Evolutionary conservation across 2,329 filamentous ascomycete genomes (phyloP), one percentile per base, ranked within the genome.

Genomic region (Xylaria sp.): DNA sequence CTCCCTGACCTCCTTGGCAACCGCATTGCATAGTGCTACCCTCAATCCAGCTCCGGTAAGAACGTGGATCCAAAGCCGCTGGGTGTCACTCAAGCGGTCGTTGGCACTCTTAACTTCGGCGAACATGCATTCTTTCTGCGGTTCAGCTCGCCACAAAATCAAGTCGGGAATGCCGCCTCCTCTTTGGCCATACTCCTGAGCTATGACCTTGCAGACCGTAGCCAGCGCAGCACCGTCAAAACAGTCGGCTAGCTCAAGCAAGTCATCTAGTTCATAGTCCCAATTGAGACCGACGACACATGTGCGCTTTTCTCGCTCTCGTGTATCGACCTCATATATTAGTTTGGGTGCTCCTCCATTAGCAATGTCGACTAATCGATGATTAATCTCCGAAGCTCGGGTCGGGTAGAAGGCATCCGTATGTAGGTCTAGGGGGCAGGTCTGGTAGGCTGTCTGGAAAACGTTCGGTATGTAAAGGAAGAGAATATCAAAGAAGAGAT

Each of bases 11-110:
- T 88, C 84, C 71, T 79, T 85, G 47, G 87, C 87, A 44, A 87
- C 80, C 13, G 88, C 88, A 78, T 90, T 88, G 77, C 88, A 97
- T 72, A 98, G 84, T 75, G 97, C 94, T 32, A 98, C 95, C 73
- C 86, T 88, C 47, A 98, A 87, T 2, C 96, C 95, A 1, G 94
- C 94, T 1, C 91, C 91, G 8, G 90, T 91, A 62, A 99, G 85
- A 8, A 98, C 93, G 84, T 98, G 93, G 75, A 98, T 97, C 96
- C 96, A 99, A 73, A 99, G 86, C 74, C 96, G 85, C 82, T 99
- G 96, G 21, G 94, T 97, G 83, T 99, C 96, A 80, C 95, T 98
- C 76, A 99, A 83, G 47, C 94, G 89, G 84, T 99, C 96, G 80
- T 97, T 98, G 78, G 90, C 91, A 73, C 90, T 93, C 83, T 94